Evolutionary conservation across 345 rosid species (phyloP).

Genomic region (Arabis alpina): DNA sequence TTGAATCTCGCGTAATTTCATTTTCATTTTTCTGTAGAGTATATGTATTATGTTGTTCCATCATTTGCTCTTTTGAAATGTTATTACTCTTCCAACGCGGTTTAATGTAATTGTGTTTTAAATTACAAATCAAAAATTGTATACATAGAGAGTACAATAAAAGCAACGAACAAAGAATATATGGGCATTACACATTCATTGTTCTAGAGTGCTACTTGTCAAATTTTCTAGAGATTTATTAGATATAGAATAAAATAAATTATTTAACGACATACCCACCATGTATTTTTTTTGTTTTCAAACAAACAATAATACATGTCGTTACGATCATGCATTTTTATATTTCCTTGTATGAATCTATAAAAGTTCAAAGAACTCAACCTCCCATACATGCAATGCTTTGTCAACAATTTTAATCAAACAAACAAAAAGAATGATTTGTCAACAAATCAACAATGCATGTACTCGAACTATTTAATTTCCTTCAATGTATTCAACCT

Average conservation of each 20-base stretch:
- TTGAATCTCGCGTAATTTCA: neutral
- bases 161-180: too few relatives aligned
- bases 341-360: neutral
- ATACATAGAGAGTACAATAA: too few relatives aligned
- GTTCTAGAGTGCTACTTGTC: too few relatives aligned
- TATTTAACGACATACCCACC: neutral
- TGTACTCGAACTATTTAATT: conserved; percentile 18
- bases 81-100: too few relatives aligned
- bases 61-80: too few relatives aligned
- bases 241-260: neutral
- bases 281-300: neutral
- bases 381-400: neutral
- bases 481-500: conserved; percentile 40
- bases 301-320: conserved; percentile 5
- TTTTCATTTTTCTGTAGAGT: neutral
- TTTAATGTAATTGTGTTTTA: too few relatives aligned
- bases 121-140: too few relatives aligned
- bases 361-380: conserved; percentile 26
- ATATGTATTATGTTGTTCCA: neutral
- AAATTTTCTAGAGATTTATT: neutral
- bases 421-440: conserved; percentile 22
- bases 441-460: conserved; percentile 34
- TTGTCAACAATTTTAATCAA: conserved; percentile 28
- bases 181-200: too few relatives aligned
- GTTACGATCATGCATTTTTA: neutral